These are phyloP conservation scores for Monilinia fructicola DNA, from an alignment of 2,329 filamentous ascomycete species.

Conservation along the genomic window DNA sequence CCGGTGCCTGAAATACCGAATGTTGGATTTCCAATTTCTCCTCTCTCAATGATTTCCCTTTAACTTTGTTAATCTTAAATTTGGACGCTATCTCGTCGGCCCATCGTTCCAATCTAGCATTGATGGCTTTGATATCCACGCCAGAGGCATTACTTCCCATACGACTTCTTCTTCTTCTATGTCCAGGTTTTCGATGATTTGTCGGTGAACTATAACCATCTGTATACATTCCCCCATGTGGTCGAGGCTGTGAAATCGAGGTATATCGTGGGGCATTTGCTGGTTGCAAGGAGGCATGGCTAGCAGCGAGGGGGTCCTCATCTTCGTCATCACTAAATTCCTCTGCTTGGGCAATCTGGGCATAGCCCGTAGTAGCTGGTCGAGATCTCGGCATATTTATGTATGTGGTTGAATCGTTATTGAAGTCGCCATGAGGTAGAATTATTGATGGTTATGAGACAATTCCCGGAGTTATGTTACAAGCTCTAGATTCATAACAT, in stretches of 20 bases:
- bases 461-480: slow-evolving; percentile 18
- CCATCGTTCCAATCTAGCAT: slow-evolving; percentile 91
- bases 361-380: slow-evolving; percentile 78
- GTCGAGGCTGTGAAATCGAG: slow-evolving; percentile 60
- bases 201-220: slow-evolving; percentile 43
- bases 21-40: slow-evolving; percentile 94
- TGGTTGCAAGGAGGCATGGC: slow-evolving; percentile 54
- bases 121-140: slow-evolving; percentile 97
- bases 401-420: slow-evolving; percentile 8
- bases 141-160: slow-evolving; percentile 74
- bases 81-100: slow-evolving; percentile 96
- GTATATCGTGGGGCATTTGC: slow-evolving; percentile 62
- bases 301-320: slow-evolving; percentile 58
- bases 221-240: slow-evolving; percentile 60
- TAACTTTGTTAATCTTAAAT: slow-evolving; percentile 83
- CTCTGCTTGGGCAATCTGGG: slow-evolving; percentile 79
- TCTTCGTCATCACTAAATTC: slow-evolving; percentile 63
- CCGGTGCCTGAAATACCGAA: slow-evolving; percentile 91
- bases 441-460: neutral
- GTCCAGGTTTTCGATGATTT: slow-evolving; percentile 45
- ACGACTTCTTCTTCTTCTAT: slow-evolving; percentile 47
- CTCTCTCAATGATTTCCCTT: slow-evolving; percentile 72
- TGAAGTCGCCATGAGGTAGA: slow-evolving; percentile 18
- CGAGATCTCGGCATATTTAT: slow-evolving; percentile 37
- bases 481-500: slow-evolving; percentile 12